Conservation (phyloP, 2,329 filamentous ascomycete genomes). For the Pestalotiopsis sp. region DNA sequence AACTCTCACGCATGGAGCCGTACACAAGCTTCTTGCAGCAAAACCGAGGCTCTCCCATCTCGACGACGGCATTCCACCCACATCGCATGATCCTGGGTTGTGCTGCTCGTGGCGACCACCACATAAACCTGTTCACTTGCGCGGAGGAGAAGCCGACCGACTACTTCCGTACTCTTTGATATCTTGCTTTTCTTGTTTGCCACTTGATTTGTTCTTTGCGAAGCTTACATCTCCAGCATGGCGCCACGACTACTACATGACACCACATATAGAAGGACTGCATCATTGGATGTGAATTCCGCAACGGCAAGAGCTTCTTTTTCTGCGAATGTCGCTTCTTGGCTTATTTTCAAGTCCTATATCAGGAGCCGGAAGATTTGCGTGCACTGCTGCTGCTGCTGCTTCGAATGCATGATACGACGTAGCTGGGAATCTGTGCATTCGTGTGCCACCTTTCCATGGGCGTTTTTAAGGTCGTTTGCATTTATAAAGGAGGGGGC, state of each 20-base stretch:
- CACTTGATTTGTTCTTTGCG: not conserved
- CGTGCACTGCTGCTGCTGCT: not conserved
- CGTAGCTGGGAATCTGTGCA: not conserved
- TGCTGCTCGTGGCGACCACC: constrained; percentile 81
- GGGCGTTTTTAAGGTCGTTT: not conserved
- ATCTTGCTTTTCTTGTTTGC: not conserved
- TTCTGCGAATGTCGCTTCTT: not conserved
- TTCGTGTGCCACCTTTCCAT: not conserved
- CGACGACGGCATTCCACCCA: constrained; percentile 91
- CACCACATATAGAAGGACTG: not conserved
- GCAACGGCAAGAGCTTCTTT: not conserved
- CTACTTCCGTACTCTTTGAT: constrained; percentile 1
- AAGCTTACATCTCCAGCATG: not conserved
- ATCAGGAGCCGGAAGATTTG: not conserved
- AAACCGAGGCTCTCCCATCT: constrained; percentile 79
- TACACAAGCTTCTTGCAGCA: constrained; percentile 87
- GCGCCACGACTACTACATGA: not conserved
- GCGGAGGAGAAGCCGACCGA: constrained; percentile 41
- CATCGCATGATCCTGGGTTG: constrained; percentile 90
- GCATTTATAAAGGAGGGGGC: not conserved
- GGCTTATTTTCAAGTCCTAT: not conserved
- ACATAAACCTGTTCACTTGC: constrained; percentile 86
- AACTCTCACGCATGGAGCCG: constrained; percentile 83
- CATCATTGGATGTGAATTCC: not conserved
- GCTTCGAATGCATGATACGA: not conserved